Percentiles rank a stretch among this genome's conserved stretches.
Conservation (phyloP, 2,329 filamentous ascomycete species). For the Trichophyton mentagrophytes region DNA sequence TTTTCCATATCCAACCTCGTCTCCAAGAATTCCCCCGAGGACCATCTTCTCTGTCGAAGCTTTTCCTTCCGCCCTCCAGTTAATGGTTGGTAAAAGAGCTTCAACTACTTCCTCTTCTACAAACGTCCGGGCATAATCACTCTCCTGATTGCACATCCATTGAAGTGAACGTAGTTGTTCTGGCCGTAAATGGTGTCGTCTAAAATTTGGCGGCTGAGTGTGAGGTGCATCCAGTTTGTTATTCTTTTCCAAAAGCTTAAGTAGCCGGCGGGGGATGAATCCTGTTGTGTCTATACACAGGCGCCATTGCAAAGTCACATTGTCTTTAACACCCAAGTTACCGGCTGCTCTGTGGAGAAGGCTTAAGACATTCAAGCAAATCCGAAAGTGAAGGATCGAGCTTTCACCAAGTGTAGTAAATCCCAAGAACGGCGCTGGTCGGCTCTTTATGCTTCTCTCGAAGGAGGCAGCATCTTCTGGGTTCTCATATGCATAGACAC, state of each 20-base stretch:
- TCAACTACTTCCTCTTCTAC: slow-evolving; percentile 47
- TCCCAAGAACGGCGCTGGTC: slow-evolving; percentile 33
- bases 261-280: slow-evolving; percentile 22
- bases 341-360: slow-evolving; percentile 26
- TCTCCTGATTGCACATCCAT: slow-evolving; percentile 50
- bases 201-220: slow-evolving; percentile 27
- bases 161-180: slow-evolving; percentile 44
- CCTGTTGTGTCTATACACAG: slow-evolving; percentile 36
- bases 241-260: slow-evolving; percentile 31
- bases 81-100: slow-evolving; percentile 35
- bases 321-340: slow-evolving; percentile 15
- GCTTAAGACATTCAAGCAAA: slow-evolving; percentile 28
- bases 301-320: slow-evolving; percentile 31
- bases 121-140: slow-evolving; percentile 28
- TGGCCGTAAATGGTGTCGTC: slow-evolving; percentile 29
- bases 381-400: slow-evolving; percentile 25
- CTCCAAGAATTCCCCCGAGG: slow-evolving; percentile 50
- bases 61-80: slow-evolving; percentile 47
- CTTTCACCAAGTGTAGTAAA: slow-evolving; percentile 24
- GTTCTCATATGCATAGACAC: slow-evolving; percentile 39
- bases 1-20: slow-evolving; percentile 55
- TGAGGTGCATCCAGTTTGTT: slow-evolving; percentile 29
- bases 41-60: slow-evolving; percentile 25
- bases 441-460: slow-evolving; percentile 39
- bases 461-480: slow-evolving; percentile 38